Percentiles rank a stretch among this genome's conserved stretches.
phyloP scores from a whole-genome alignment of 306 rosid genomes.

The Castanea mollissima region DNA sequence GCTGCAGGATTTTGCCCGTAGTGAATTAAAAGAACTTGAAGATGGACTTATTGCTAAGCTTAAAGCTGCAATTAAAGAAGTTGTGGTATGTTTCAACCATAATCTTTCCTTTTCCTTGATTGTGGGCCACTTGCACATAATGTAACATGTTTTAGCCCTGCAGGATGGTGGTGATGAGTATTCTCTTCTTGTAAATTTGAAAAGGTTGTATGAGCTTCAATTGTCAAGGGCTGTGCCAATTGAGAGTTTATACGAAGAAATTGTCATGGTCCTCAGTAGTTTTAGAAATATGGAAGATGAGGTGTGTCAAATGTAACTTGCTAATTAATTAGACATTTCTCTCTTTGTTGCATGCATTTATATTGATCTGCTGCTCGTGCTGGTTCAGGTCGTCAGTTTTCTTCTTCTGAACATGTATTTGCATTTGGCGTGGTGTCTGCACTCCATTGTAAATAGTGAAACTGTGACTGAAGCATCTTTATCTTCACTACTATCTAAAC shows the following conservation, averaged over 20 bases:
- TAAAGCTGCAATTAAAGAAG: slow-evolving; percentile 76
- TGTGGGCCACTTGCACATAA: slow-evolving; percentile 22
- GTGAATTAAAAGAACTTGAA: slow-evolving; percentile 71
- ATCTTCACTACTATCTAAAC: slow-evolving; percentile 53
- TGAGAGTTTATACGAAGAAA: slow-evolving; percentile 57
- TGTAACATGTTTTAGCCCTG: slow-evolving; percentile 31
- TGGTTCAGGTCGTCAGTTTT: slow-evolving; percentile 72
- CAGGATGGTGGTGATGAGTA: slow-evolving; percentile 98
- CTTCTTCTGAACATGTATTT: slow-evolving; percentile 76
- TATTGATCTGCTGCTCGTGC: slow-evolving; percentile 30
- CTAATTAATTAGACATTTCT: slow-evolving; percentile 9
- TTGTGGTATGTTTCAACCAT: slow-evolving; percentile 53
- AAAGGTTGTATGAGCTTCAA: slow-evolving; percentile 89
- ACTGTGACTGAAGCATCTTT: slow-evolving; percentile 59
- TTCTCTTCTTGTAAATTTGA: slow-evolving; percentile 91
- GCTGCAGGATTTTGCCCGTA: slow-evolving; percentile 85
- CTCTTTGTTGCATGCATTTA: slow-evolving; percentile 17
- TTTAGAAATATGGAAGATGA: slow-evolving; percentile 72
- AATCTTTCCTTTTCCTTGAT: slow-evolving; percentile 20
- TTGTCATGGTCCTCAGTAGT: slow-evolving; percentile 57
- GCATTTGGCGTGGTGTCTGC: slow-evolving; percentile 72
- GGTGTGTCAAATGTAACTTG: slow-evolving; percentile 50
- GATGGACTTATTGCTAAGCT: slow-evolving; percentile 75
- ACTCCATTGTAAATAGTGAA: slow-evolving; percentile 47
- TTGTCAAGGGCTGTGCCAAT: slow-evolving; percentile 64